Conservation (phyloP, 768 basidiomycete species). For the Sarcodon aspratus region DNA sequence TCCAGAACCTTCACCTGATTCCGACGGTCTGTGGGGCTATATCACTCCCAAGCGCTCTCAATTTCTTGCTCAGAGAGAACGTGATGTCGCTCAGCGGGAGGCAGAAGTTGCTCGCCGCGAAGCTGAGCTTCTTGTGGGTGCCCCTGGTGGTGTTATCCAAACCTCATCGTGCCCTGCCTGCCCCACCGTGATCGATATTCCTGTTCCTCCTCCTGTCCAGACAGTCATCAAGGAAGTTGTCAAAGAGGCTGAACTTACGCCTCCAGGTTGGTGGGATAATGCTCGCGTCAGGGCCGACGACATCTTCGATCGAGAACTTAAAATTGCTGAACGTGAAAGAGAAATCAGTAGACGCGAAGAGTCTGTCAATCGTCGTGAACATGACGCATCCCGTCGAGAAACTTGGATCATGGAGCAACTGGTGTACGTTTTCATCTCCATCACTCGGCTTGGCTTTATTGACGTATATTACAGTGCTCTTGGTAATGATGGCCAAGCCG, state of each 20-base stretch:
- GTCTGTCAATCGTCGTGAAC: conserved; percentile 73
- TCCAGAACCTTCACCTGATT: background rate
- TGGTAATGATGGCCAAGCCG: conserved; percentile 56
- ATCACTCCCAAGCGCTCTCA: conserved; percentile 78
- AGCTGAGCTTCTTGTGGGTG: conserved; percentile 73
- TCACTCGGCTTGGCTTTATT: background rate
- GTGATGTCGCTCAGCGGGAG: conserved; percentile 70
- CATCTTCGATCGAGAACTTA: conserved; percentile 74
- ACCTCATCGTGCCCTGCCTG: conserved; percentile 52
- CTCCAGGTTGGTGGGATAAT: conserved; percentile 70
- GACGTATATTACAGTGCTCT: conserved; percentile 36
- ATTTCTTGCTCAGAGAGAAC: conserved; percentile 69
- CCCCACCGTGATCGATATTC: conserved; percentile 36
- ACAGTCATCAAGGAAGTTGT: conserved; percentile 85
- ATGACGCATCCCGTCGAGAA: conserved; percentile 80
- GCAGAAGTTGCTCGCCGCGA: conserved; percentile 85
- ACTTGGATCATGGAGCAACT: conserved; percentile 91
- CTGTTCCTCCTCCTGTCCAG: conserved; percentile 44
- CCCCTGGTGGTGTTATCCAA: conserved; percentile 69
- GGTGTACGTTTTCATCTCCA: conserved; percentile 39
- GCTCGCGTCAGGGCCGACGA: conserved; percentile 68
- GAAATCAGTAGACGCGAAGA: conserved; percentile 85
- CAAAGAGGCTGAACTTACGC: conserved; percentile 68
- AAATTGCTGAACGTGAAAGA: conserved; percentile 75
- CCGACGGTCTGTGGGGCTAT: conserved; percentile 55